Evolutionary conservation across 176 grass and related monocot genomes (phyloP).

Genomic region (Olyra latifolia): DNA sequence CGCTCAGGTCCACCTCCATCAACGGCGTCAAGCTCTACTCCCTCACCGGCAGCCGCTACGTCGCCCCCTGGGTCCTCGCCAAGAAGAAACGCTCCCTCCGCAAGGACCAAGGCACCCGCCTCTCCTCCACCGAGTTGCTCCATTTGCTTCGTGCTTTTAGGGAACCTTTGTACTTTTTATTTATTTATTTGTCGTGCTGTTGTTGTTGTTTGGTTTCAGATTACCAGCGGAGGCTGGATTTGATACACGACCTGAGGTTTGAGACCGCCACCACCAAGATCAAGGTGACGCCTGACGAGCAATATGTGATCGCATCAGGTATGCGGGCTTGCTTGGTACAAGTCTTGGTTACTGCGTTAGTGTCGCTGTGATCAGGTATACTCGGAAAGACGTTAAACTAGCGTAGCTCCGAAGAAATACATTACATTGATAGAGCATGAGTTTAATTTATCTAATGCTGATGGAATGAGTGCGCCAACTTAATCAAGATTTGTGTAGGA

Average conservation of each 20-base stretch:
- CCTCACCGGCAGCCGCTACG: constrained; percentile 55
- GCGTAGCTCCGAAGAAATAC: not conserved
- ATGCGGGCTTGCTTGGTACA: not conserved
- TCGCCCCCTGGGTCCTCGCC: constrained; percentile 55
- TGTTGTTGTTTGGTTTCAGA: constrained; percentile 45
- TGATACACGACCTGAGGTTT: constrained; percentile 86
- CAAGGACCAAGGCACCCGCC: constrained; percentile 56
- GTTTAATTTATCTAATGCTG: not conserved
- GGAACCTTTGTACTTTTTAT: not conserved
- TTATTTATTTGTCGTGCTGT: not conserved
- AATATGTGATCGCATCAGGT: constrained; percentile 92
- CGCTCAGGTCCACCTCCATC: constrained; percentile 75
- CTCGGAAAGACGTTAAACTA: not conserved
- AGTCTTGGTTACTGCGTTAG: not conserved
- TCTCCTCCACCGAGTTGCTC: not conserved
- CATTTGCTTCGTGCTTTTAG: not conserved
- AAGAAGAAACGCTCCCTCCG: constrained; percentile 73
- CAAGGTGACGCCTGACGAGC: constrained; percentile 66
- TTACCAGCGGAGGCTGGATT: constrained; percentile 71
- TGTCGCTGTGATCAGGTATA: not conserved
- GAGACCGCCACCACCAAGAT: constrained; percentile 76
- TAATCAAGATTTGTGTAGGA: not conserved
- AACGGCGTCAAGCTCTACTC: constrained; percentile 85
- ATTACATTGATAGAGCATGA: not conserved
- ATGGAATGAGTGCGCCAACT: not conserved